phyloP scores from a whole-genome alignment of 163 green algal species.

The Chlorella variabilis region DNA sequence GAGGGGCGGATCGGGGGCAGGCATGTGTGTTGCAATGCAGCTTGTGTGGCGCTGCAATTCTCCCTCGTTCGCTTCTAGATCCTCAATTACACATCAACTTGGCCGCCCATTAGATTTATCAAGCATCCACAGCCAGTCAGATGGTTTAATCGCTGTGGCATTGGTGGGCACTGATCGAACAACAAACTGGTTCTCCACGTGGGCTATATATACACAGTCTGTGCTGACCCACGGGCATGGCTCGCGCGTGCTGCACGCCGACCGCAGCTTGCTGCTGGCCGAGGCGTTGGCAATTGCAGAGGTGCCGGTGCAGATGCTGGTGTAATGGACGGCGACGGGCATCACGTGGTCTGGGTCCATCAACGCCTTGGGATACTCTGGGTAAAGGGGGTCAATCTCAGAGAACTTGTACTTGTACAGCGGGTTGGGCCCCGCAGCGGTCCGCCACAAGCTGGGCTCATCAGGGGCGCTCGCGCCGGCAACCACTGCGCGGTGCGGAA shows the following conservation, averaged over 20 bases:
- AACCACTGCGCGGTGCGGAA: not conserved
- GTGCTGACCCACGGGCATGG: not conserved
- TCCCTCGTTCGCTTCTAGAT: no score
- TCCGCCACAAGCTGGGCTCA: not conserved
- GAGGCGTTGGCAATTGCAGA: not conserved
- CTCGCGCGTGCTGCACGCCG: not conserved
- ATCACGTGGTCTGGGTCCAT: not conserved
- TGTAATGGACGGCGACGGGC: not conserved
- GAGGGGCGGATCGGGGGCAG: no score
- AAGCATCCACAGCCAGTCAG: not conserved
- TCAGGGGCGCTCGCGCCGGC: not conserved
- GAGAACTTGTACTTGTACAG: not conserved
- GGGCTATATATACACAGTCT: not conserved
- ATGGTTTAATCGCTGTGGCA: not conserved
- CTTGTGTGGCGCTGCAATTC: no score
- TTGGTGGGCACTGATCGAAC: not conserved
- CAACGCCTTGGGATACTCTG: not conserved
- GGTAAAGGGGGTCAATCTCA: not conserved
- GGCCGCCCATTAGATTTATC: no score
- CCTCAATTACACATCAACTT: no score
- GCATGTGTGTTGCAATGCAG: no score
- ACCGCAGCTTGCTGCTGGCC: not conserved
- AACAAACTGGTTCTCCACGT: not conserved
- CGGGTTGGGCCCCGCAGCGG: not conserved
- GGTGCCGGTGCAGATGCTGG: not conserved